Evolutionary conservation across 805 yeast species (phyloP).

Genomic region (Candida mattraensis): DNA sequence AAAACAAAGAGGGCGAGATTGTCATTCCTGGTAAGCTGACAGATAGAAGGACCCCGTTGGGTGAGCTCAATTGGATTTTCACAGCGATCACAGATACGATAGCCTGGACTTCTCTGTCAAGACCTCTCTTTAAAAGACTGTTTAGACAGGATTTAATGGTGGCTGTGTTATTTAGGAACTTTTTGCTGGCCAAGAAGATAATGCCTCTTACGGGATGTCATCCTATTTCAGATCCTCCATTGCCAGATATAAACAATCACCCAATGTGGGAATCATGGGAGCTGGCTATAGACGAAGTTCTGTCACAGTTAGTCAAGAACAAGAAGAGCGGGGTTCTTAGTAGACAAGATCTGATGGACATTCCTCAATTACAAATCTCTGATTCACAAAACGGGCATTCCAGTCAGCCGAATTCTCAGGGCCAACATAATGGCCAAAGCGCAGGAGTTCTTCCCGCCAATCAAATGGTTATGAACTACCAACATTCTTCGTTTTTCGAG

Average conservation of each 20-base stretch:
- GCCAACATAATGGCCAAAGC: slow-evolving; percentile 8
- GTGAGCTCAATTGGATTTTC: slow-evolving; percentile 96
- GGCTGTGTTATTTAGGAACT: slow-evolving; percentile 92
- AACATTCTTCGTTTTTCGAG: slow-evolving; percentile 92
- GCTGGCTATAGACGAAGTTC: slow-evolving; percentile 90
- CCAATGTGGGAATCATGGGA: slow-evolving; percentile 99
- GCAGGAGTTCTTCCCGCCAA: slow-evolving; percentile 16
- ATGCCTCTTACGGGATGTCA: slow-evolving; percentile 94
- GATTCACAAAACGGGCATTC: slow-evolving; percentile 13
- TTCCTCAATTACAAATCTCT: slow-evolving; percentile 32
- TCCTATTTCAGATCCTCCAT: slow-evolving; percentile 89
- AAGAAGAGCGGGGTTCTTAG: slow-evolving; percentile 25
- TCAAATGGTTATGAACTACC: slow-evolving; percentile 49
- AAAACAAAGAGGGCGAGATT: slow-evolving; percentile 53
- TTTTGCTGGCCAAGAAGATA: slow-evolving; percentile 84
- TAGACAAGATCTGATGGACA: slow-evolving; percentile 26
- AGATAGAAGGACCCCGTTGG: slow-evolving; percentile 92
- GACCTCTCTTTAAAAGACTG: slow-evolving; percentile 83
- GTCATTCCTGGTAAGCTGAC: slow-evolving; percentile 87
- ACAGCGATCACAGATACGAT: slow-evolving; percentile 97
- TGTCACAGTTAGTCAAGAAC: slow-evolving; percentile 61
- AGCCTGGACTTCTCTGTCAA: slow-evolving; percentile 91
- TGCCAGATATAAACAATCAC: slow-evolving; percentile 83
- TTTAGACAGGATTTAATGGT: slow-evolving; percentile 96
- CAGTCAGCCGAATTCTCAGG: slow-evolving; percentile 1